Base-by-base conservation (phyloP, 306 rosid genomes). In the Sphenostylis stenocarpa region DNA sequence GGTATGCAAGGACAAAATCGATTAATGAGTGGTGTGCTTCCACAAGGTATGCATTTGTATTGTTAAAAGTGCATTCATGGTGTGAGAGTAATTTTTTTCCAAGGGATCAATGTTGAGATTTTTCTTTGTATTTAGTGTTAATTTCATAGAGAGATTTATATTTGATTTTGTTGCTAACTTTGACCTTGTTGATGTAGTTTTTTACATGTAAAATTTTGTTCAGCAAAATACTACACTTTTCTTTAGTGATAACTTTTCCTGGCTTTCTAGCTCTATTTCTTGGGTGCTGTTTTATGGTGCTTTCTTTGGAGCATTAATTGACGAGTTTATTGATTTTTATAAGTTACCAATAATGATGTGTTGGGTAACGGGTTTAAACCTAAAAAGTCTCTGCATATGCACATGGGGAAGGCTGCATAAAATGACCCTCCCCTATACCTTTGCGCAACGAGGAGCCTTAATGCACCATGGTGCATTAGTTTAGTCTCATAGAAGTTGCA, bases 1-100 rank as follows among this genome's bases (percentile, higher is more conserved):
- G 81, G 84, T 29, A 88, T 95, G 57, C 98, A 92, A 86, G 99
- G 99, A 60, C 98, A 92, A 73, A 96, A 86, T 81, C 90, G 97
- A 41, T 67, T 96, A 85, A 89, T 92, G 92, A 80, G 93, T 72
- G 91, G 98, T 24, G 87, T 90, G 81, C 91, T 96, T 82, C 93
- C 99, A 19, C 99, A 96, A 92, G 99, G 99, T 96, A 76, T 78
- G 58, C 1, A 3, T 70, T 61, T 72, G 68, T 16, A 53, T 36
- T 13, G 26, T 49, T 70, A 72, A 52, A 16, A 19, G 17, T 73
- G n/a, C 49, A 24, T 21, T 19, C 67, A 26, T 51, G 57, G 64
- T 14, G 52, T 52, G 16, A 38, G 62, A 44, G 64, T 20, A 23
- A 13, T 14, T 73, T 76, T 81, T 34, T 55, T 66, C 43, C 1